Percentiles rank a stretch among this genome's conserved stretches.
Evolutionary conservation across 768 basidiomycete genomes (phyloP).

Genomic region (Boletus coccyginus): DNA sequence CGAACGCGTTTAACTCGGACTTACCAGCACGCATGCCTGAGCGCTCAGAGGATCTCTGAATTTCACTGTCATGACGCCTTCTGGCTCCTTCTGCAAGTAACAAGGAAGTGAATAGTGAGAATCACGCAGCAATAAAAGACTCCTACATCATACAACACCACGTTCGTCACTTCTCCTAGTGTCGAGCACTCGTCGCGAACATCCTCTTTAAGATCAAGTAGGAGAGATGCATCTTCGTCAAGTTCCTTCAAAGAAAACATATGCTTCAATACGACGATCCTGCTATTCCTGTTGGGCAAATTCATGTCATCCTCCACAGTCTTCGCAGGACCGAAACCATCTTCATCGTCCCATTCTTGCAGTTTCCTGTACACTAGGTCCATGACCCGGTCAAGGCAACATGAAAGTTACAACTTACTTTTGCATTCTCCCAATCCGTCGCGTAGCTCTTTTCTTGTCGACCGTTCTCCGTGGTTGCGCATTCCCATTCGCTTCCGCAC

Average conservation of each 20-base stretch:
- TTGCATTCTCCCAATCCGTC: constrained; percentile 82
- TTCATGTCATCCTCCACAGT: constrained; percentile 51
- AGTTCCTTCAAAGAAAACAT: constrained; percentile 92
- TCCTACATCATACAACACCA: constrained; percentile 91
- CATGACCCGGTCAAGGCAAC: background rate
- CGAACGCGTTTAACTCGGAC: constrained; percentile 26
- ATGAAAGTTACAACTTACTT: constrained; percentile 45
- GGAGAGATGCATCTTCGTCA: constrained; percentile 76
- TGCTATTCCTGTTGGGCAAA: constrained; percentile 51
- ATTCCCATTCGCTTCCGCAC: constrained; percentile 39
- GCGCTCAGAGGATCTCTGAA: constrained; percentile 92
- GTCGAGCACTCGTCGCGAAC: constrained; percentile 90
- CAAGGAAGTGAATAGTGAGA: constrained; percentile 1
- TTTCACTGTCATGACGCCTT: constrained; percentile 95
- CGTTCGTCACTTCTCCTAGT: constrained; percentile 93
- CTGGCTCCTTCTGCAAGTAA: constrained; percentile 71
- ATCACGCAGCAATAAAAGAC: background rate
- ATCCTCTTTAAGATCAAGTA: constrained; percentile 94
- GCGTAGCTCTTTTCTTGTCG: constrained; percentile 75
- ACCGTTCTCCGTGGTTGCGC: constrained; percentile 57
- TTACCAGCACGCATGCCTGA: constrained; percentile 84
- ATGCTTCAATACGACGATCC: constrained; percentile 90
- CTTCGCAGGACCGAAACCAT: constrained; percentile 78
- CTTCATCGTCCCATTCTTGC: constrained; percentile 92
- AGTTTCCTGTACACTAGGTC: constrained; percentile 63